These are phyloP conservation scores for Sporothrix brasiliensis DNA, from an alignment of 2,329 filamentous ascomycete species.

Conservation along the genomic window DNA sequence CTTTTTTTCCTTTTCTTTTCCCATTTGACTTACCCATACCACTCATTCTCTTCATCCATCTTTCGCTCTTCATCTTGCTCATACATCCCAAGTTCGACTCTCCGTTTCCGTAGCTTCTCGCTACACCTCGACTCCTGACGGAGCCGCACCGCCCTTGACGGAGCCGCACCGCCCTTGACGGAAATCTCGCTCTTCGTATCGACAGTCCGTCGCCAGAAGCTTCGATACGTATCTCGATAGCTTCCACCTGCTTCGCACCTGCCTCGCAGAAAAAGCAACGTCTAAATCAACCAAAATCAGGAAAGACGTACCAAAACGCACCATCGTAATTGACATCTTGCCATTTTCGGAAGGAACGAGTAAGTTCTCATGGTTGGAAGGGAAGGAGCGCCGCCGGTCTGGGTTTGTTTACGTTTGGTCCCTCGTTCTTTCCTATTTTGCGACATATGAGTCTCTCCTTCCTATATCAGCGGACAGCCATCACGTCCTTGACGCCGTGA, in stretches of 20 bases:
- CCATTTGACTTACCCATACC: not conserved
- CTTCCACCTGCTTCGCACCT: not conserved
- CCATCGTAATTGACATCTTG: slow-evolving; percentile 6
- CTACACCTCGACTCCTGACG: not conserved
- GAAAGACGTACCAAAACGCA: not conserved
- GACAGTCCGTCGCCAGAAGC: not conserved
- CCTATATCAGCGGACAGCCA: not conserved
- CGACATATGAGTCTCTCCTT: not conserved
- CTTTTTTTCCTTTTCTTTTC: slow-evolving; percentile 9
- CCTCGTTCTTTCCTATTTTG: slow-evolving; percentile 25
- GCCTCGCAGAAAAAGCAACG: not conserved
- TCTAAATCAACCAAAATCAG: not conserved
- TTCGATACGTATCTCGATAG: not conserved
- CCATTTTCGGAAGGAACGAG: slow-evolving; percentile 26
- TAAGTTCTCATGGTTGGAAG: slow-evolving; percentile 12
- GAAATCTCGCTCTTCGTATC: not conserved
- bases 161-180: not conserved
- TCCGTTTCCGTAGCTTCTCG: not conserved
- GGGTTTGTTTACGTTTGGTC: not conserved
- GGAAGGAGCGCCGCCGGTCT: not conserved
- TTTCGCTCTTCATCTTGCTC: not conserved
- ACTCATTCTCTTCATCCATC: not conserved
- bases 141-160: no score
- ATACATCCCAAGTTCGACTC: not conserved
- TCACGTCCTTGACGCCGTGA: not conserved